Evolutionary conservation across 2,329 filamentous ascomycete species (phyloP).

Genomic region (Aspergillus fumigatus): DNA sequence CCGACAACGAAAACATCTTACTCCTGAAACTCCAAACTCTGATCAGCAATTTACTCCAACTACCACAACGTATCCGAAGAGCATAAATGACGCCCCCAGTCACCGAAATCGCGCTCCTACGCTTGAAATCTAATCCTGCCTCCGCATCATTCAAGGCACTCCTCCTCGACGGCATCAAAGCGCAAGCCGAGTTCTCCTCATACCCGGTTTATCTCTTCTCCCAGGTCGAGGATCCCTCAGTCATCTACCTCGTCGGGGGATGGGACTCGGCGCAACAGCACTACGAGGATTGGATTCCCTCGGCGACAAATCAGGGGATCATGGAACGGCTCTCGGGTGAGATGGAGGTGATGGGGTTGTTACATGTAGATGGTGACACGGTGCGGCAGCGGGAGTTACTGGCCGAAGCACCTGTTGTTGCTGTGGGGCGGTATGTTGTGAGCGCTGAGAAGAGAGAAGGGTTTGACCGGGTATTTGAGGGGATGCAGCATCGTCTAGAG

Average conservation of each 20-base stretch:
- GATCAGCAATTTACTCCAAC: not conserved
- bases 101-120: constrained; percentile 46
- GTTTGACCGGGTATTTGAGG: constrained; percentile 26
- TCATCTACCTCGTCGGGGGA: constrained; percentile 43
- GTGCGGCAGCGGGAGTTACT: constrained; percentile 16
- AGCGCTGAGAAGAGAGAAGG: constrained; percentile 11
- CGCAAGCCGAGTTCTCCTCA: constrained; percentile 35
- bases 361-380: constrained; percentile 38
- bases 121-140: constrained; percentile 23
- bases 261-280: constrained; percentile 44
- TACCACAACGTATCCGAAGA: not conserved
- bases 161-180: constrained; percentile 33
- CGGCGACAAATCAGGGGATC: constrained; percentile 38
- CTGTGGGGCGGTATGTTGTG: constrained; percentile 34
- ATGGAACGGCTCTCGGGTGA: constrained; percentile 33
- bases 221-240: constrained; percentile 42
- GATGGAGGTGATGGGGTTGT: constrained; percentile 41
- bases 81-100: constrained; percentile 9
- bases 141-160: constrained; percentile 19
- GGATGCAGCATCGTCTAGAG: constrained; percentile 22
- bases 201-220: constrained; percentile 37
- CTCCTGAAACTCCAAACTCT: not conserved
- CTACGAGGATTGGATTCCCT: constrained; percentile 40
- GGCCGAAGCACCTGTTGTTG: constrained; percentile 25
- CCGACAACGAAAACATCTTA: not conserved